These are phyloP conservation scores for Peniophora sp. DNA, from an alignment of 1,284 basidiomycete species.

Conservation along the genomic window DNA sequence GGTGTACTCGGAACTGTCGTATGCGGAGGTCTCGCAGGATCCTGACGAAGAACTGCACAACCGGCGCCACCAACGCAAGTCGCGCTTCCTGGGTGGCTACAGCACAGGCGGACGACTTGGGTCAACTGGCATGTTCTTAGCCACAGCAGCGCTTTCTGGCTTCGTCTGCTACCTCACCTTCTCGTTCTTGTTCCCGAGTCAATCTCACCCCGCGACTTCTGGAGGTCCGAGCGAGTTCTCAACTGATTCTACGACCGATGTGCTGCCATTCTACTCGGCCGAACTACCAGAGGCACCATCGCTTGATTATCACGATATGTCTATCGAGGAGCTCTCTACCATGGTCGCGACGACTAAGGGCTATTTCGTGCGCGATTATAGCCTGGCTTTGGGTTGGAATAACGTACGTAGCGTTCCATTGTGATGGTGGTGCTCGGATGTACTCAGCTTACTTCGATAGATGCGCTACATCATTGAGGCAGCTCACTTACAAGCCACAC, in stretches of 20 bases:
- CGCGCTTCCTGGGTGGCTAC: background rate
- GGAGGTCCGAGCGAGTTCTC: background rate
- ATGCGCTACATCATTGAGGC: constrained; percentile 33
- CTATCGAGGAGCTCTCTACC: background rate
- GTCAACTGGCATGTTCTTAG: background rate
- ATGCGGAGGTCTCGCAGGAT: no score
- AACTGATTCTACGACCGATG: background rate
- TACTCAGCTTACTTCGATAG: no score
- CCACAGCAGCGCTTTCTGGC: background rate
- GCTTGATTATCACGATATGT: background rate
- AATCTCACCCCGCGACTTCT: background rate
- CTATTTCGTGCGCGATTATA: background rate
- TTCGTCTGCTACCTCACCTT: background rate
- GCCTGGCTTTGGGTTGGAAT: background rate
- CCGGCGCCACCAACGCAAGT: background rate
- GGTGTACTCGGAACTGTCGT: no score
- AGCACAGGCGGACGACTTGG: background rate
- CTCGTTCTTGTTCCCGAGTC: background rate
- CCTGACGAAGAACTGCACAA: no score
- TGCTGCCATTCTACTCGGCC: background rate
- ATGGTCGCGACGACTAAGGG: background rate
- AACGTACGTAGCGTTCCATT: no score
- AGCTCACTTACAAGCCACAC: constrained; percentile 23
- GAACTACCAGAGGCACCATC: background rate
- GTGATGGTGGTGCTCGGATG: no score